Percentiles rank a stretch among this genome's conserved stretches.
Evolutionary conservation across 2,329 filamentous ascomycete genomes (phyloP).

Genomic region (Cryoendolithus antarcticus): DNA sequence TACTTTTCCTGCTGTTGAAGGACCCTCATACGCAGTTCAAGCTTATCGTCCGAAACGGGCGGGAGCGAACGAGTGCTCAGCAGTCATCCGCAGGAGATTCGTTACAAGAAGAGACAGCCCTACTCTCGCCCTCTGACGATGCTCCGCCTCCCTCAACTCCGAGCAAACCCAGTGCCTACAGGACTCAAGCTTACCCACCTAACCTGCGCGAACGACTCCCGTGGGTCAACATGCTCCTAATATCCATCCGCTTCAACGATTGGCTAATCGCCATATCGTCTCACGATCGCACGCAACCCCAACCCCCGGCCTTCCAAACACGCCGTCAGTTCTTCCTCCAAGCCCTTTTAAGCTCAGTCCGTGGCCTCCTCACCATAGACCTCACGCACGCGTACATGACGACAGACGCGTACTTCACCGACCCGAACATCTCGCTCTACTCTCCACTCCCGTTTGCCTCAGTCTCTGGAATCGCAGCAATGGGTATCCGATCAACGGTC

Average conservation of each 20-base stretch:
- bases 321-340: constrained; percentile 9
- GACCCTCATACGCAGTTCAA: constrained; percentile 17
- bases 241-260: constrained; percentile 14
- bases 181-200: constrained; percentile 10
- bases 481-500: no score
- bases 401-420: constrained; percentile 17
- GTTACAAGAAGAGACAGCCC: no score
- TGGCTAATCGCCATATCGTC: constrained; percentile 15
- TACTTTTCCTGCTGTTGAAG: constrained; percentile 15
- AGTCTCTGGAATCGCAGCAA: no score
- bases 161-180: no score
- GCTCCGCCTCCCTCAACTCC: no score
- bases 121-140: no score
- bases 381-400: constrained; percentile 13
- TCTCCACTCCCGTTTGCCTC: constrained; percentile 7
- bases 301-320: constrained; percentile 6
- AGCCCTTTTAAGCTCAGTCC: constrained; percentile 10
- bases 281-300: constrained; percentile 16
- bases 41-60: not conserved
- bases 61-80: no score
- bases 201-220: constrained; percentile 10
- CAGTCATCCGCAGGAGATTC: no score
- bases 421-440: constrained; percentile 7
- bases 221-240: constrained; percentile 16
- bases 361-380: constrained; percentile 15